Evolutionary conservation across 768 basidiomycete species (phyloP), one percentile per base, ranked within the genome.

Genomic region (Russula olivacea): DNA sequence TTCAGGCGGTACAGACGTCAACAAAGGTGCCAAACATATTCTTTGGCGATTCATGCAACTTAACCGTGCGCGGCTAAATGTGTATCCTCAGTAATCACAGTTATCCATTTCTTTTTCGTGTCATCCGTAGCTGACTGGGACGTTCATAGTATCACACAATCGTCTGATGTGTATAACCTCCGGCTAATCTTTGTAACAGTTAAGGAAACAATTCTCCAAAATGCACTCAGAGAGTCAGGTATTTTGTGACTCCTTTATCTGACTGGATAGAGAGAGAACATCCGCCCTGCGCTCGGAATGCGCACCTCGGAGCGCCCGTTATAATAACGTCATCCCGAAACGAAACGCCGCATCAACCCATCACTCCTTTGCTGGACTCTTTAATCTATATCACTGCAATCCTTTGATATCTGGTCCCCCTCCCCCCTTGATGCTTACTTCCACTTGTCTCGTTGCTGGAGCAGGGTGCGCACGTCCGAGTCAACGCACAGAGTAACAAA

Each of bases 1-100:
- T 67, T 75, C 74, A 61, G 76, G 76, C 40, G 77, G 78, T 6
- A 61, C 76, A 5, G 77, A 79, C 68, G 76, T 78, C 66, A 76
- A 76, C 67, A 77, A 78, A 63, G 78, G 78, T 11, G 75, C 75
- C 10, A 77, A 78, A 60, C 79, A 76, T 62, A 81, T 81, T 57
- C 71, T 80, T 21, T 79, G 78, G 79, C 65, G 76, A 63, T 81
- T 79, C 65, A 76, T 77, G 25, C 77, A 79, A 66, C 74, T 75
- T 34, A 79, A 79, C 55, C 67, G 78, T 38, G 12, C 49, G 15
- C 47, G n/a, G n/a, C 23, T 48, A 14, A 25, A 15, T 15, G 1
- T 48, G 4, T 48, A 25, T 48, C 14, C 23, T 14, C 47, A 48
- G 47, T 48, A 25, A 48, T 48, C 6, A 14, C 23, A 23, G 3